phyloP scores from a whole-genome alignment of 2,329 filamentous ascomycete species.

The Cadophora sp. region DNA sequence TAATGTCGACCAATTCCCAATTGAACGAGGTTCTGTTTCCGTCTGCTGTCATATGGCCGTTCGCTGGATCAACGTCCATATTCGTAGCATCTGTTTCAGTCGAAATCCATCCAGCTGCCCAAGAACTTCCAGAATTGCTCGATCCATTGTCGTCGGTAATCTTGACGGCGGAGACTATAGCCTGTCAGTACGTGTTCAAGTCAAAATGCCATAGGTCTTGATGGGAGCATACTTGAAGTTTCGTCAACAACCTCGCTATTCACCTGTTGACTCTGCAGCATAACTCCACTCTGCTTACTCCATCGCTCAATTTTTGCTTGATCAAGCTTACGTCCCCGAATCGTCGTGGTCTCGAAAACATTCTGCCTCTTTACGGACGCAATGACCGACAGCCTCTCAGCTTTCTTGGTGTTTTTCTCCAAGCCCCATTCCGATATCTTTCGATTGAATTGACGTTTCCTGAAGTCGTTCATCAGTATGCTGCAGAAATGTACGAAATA shows the following conservation, averaged over 20 bases:
- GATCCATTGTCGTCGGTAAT: not conserved
- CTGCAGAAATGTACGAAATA: not conserved
- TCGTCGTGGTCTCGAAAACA: not conserved
- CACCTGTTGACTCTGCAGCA: no score
- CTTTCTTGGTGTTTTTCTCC: constrained; percentile 13
- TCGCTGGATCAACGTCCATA: not conserved
- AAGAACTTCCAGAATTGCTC: no score
- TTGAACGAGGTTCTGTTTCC: not conserved
- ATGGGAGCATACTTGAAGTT: not conserved
- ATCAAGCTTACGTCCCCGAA: not conserved
- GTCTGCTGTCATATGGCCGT: not conserved
- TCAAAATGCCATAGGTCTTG: not conserved
- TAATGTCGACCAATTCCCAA: not conserved
- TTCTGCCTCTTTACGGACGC: not conserved
- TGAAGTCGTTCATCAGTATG: not conserved
- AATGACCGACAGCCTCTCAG: not conserved
- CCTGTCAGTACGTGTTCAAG: not conserved
- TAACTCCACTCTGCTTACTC: not conserved
- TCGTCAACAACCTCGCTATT: not conserved
- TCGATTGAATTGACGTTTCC: constrained; percentile 13
- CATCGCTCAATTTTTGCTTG: not conserved
- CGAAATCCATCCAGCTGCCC: no score
- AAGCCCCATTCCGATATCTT: constrained; percentile 9
- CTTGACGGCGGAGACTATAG: not conserved
- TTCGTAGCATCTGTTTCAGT: not conserved